Base-by-base conservation (phyloP, 352 stramenopile genomes). In the Phytophthora pisi region DNA sequence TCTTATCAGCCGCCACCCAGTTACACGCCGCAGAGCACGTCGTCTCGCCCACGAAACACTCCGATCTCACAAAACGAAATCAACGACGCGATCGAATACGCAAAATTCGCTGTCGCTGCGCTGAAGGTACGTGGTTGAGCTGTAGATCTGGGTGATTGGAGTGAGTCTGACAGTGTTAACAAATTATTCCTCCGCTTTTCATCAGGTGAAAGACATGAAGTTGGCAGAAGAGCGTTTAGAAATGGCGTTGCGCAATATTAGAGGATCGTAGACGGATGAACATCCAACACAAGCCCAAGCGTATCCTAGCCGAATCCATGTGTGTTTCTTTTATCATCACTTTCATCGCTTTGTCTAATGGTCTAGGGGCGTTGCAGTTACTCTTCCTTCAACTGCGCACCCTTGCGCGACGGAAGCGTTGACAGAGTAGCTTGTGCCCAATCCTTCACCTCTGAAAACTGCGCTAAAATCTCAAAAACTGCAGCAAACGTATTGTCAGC, bases 381-480 rank as follows among this genome's bases (percentile, higher is more conserved):
- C 23, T 81, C 64, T 34, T 75, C 47, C 67, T 92, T 92, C 45
- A 78, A 64, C 16, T 90, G 78, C 9, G 84, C 75, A 31, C 82
- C 77, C 65, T 95, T 95, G 63, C 88, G 80, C 20, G 66, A 82
- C 2, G 88, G 88, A 42, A 95, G 78, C 34, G 86, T 81, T 45
- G 78, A 61, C 51, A 95, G 51, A 24, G 86, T 87, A 30, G 88
- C 88, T 43, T 90, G 74, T 15, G 82, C 86, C 88, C 88, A 95
- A 64, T 95, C 84, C 24, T 85, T 82, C 30, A 80, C 74, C 47
- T 90, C 79, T 31, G 70, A 74, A 61, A 90, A 92, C 24, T 90
- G 75, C 15, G 89, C 81, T 47, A 95, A 64, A 65, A 93, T 93
- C 40, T 93, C 82, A 65, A 93, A 93, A 61, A 95, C 87, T 95